Conservation (phyloP, 139 green algal species). For the Protoeuglena noctilucae region DNA sequence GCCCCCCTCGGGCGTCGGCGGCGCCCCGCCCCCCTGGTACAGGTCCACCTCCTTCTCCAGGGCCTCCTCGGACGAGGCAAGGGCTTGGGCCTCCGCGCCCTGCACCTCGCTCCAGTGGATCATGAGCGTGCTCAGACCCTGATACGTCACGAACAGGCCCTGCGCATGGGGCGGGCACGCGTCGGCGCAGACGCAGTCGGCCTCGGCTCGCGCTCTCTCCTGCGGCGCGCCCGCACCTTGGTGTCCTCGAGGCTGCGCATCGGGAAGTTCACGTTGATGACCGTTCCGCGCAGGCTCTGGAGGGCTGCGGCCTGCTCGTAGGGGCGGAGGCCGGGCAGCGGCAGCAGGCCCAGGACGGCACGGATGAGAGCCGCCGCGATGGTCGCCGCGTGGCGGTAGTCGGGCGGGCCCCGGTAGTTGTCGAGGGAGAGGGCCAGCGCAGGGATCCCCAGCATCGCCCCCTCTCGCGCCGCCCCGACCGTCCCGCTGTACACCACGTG, state of each 20-base stretch:
- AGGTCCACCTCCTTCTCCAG: slow-evolving; percentile 10
- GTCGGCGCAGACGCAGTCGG: too few relatives aligned
- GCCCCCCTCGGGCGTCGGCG: not conserved
- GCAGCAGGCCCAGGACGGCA: slow-evolving; percentile 20
- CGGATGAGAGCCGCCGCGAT: slow-evolving; percentile 22
- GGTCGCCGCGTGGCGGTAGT: slow-evolving; percentile 27
- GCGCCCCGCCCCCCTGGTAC: not conserved
- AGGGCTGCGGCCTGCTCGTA: not conserved
- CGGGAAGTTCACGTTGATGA: slow-evolving; percentile 44
- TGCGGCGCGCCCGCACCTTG: too few relatives aligned
- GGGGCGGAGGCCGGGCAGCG: not conserved
- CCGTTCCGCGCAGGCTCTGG: slow-evolving; percentile 10
- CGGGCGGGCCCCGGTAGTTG: slow-evolving; percentile 28
- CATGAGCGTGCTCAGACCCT: not conserved
- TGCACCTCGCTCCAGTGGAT: not conserved
- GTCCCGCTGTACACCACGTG: slow-evolving; percentile 63
- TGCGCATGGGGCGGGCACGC: too few relatives aligned
- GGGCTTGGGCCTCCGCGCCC: not conserved
- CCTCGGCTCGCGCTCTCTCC: too few relatives aligned
- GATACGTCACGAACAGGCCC: not conserved
- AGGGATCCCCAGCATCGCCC: slow-evolving; percentile 29
- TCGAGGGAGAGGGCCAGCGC: slow-evolving; percentile 46
- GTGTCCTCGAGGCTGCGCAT: slow-evolving; percentile 8
- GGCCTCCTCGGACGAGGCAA: not conserved
- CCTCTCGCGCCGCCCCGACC: slow-evolving; percentile 50